Evolutionary conservation across 164 flowering plant species (phyloP).

Genomic region (Buxus sempervirens): DNA sequence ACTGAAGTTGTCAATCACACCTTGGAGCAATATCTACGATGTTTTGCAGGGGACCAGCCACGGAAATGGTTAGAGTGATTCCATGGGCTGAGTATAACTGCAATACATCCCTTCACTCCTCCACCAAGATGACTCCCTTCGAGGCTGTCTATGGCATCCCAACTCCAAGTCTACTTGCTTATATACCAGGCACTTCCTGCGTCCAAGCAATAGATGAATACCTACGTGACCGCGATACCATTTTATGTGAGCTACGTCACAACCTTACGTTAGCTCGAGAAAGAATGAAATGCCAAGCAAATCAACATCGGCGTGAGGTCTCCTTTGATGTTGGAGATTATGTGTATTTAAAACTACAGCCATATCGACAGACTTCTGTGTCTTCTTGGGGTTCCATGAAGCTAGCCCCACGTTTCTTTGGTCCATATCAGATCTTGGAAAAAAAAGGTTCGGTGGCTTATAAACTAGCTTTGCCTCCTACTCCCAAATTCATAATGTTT

Average conservation of each 20-base stretch:
- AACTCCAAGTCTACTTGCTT: background rate
- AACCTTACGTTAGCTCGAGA: no score
- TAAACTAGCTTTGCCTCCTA: no score
- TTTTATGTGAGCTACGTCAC: background rate
- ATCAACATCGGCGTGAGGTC: no score
- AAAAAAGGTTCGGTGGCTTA: no score
- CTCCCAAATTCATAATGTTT: no score
- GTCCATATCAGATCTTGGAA: no score
- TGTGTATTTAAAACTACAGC: constrained; percentile 2
- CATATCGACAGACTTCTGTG: constrained; percentile 9
- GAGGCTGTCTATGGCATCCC: constrained; percentile 2
- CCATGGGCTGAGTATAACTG: no score
- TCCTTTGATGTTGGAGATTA: no score
- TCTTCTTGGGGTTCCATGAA: no score
- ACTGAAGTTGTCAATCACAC: constrained; percentile 6
- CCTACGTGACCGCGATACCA: constrained; percentile 1
- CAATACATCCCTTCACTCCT: background rate
- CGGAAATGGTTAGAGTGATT: background rate
- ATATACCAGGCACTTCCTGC: background rate
- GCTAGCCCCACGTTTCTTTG: no score
- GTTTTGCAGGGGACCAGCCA: constrained; percentile 8
- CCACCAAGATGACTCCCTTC: constrained; percentile 8
- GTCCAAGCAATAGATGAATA: constrained; percentile 13
- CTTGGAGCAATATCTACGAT: background rate
- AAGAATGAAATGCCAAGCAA: no score